Evolutionary conservation across 495 filamentous ascomycete genomes (phyloP), one percentile per base, ranked within the genome.

Genomic region (Chaetomium cochliodes): DNA sequence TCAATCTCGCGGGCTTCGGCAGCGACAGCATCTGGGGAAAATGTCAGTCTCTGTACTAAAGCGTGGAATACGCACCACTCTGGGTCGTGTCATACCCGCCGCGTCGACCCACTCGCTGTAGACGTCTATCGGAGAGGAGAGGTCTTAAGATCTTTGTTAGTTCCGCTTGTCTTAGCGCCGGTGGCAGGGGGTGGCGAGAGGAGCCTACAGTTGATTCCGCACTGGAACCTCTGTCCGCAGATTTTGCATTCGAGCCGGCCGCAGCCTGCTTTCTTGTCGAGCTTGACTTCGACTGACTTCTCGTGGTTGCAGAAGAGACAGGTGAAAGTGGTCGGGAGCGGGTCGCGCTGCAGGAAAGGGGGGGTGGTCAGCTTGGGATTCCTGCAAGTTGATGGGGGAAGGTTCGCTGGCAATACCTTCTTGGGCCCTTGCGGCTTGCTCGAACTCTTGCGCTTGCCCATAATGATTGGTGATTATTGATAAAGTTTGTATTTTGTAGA

Each of bases 251-350:
- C 85, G 7, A 98, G 85, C 49, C 86, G 81, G 6, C 92, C 94
- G 26, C 96, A 80, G 33, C 91, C 92, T 7, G 86, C 79, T 74
- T 97, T 98, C 82, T 94, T 96, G 67, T 98, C 92, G 46, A 98
- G 79, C 72, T 92, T 92, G 68, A 96, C 90, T 2, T 86, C 81
- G 41, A 98, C 90, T 0, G 92, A 89, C 52, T 90, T 92, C 72
- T 98, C 96, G 77, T 98, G 92, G 75, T 97, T 98, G 81, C 94
- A 98, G 78, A 98, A 98, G 37, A 97, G 86, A 73, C 94, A 98
- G n/a, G 92, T 87, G 75, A 98, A 98, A 23, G 86, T 82, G 3
- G 89, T 93, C 18, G 92, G 80, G n/a, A 98, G 85, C 16, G 91
- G 90, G 70, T 96, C 93, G 72, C 85, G 86, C 93, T 97, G 42